A percentile compares a stretch with the other conserved stretches of the same genome.
phyloP scores from a whole-genome alignment of 805 yeast species.

The Spathaspora girioi region DNA sequence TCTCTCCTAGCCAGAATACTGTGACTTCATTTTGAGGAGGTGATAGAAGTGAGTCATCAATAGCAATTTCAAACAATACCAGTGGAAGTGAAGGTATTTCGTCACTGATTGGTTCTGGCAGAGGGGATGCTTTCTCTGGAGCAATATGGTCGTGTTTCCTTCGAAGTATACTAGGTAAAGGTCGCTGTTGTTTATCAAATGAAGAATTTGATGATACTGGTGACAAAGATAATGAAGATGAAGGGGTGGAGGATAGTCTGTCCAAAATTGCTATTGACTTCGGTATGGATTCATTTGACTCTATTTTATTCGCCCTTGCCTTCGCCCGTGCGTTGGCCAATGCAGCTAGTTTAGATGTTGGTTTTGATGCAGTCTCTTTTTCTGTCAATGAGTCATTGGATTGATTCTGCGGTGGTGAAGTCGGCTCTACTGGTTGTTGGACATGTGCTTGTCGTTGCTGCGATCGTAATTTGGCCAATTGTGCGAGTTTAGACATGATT shows the following conservation, averaged over 20 bases:
- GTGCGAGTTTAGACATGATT: conserved; percentile 20
- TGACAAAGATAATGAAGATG: not conserved
- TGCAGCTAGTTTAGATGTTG: conserved; percentile 41
- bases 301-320: not conserved
- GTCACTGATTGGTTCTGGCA: not conserved
- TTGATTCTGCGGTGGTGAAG: not conserved
- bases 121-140: not conserved
- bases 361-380: conserved; percentile 1
- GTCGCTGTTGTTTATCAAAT: not conserved
- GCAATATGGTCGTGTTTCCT: not conserved
- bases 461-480: conserved; percentile 20
- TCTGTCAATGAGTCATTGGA: not conserved
- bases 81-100: not conserved
- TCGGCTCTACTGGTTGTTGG: not conserved
- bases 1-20: conserved; percentile 11
- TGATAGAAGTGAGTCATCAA: conserved; percentile 7
- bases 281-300: not conserved
- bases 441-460: conserved; percentile 6
- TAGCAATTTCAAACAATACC: conserved; percentile 4
- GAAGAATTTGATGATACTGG: not conserved
- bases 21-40: conserved; percentile 14
- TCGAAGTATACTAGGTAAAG: not conserved
- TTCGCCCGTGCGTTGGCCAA: conserved; percentile 38
- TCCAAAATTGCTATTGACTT: not conserved
- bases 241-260: not conserved